phyloP scores from a whole-genome alignment of 1,139 yeast genomes.

The Kodamaea ohmeri region DNA sequence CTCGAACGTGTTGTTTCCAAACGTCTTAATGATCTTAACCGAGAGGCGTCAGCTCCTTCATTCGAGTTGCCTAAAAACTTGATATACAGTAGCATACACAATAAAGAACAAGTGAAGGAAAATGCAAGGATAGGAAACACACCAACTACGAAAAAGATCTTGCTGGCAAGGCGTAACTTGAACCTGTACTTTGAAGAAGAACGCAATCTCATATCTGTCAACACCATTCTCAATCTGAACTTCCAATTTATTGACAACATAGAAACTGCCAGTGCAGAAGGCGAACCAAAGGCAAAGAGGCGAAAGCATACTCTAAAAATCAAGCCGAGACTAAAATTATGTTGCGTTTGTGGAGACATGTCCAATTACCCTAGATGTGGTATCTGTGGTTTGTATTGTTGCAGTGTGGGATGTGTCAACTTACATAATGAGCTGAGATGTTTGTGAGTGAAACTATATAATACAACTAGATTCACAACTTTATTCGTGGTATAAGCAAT shows the following conservation, averaged over 20 bases:
- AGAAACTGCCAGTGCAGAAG: conserved; percentile 19
- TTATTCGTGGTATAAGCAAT: too few relatives aligned
- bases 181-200: conserved; percentile 50
- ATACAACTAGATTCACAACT: too few relatives aligned
- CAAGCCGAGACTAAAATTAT: conserved; percentile 38
- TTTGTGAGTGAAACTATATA: conserved; percentile 10
- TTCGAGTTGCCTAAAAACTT: conserved; percentile 47
- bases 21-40: conserved; percentile 36
- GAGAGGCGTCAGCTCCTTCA: conserved; percentile 28
- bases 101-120: conserved; percentile 23
- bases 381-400: conserved; percentile 41
- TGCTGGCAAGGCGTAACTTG: conserved; percentile 46
- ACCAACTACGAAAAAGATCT: conserved; percentile 43
- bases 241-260: conserved; percentile 43
- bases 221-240: conserved; percentile 40
- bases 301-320: conserved; percentile 18
- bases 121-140: conserved; percentile 40
- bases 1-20: conserved; percentile 41
- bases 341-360: conserved; percentile 43
- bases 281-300: conserved; percentile 14
- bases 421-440: conserved; percentile 47
- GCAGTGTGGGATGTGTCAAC: conserved; percentile 42
- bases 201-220: conserved; percentile 42
- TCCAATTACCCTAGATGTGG: conserved; percentile 42
- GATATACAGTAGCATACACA: conserved; percentile 34